These are phyloP conservation scores for Auricularia heimuer DNA, from an alignment of 768 basidiomycete species.

Conservation along the genomic window DNA sequence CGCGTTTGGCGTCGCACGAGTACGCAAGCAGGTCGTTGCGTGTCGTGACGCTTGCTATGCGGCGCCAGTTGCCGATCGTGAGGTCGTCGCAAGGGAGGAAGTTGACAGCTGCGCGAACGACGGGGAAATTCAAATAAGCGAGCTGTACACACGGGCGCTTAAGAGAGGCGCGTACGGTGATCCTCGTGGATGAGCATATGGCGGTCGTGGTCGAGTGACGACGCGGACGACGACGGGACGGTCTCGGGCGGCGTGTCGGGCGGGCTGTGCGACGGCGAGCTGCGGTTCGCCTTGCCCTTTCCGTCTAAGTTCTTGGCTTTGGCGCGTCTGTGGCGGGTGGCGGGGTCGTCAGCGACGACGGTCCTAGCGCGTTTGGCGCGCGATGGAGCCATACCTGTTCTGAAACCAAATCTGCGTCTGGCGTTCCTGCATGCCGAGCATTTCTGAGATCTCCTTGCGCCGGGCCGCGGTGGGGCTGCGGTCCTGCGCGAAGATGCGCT, in stretches of 20 bases:
- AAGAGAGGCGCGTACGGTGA: constrained; percentile 44
- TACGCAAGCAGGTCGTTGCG: constrained; percentile 69
- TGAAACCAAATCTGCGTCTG: constrained; percentile 91
- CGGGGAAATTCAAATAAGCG: neutral
- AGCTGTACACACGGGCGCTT: neutral
- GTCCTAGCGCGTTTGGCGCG: constrained; percentile 4
- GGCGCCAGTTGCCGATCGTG: constrained; percentile 69
- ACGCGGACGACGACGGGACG: constrained; percentile 33
- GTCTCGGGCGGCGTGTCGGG: constrained; percentile 45
- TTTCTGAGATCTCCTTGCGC: constrained; percentile 62
- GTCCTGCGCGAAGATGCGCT: constrained; percentile 57
- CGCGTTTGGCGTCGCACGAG: constrained; percentile 54
- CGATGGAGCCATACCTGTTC: constrained; percentile 45
- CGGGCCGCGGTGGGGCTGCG: constrained; percentile 62
- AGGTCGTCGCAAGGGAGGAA: constrained; percentile 70
- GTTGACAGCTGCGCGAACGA: constrained; percentile 42
- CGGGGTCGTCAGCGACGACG: neutral
- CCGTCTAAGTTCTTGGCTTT: constrained; percentile 68
- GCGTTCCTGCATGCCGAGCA: constrained; percentile 74
- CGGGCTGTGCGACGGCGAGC: constrained; percentile 19
- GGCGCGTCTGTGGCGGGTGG: constrained; percentile 45
- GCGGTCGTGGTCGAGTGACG: constrained; percentile 47
- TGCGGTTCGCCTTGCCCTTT: constrained; percentile 34
- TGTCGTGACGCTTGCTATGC: constrained; percentile 45
- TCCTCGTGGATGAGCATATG: constrained; percentile 64